Evolutionary conservation across 2,329 filamentous ascomycete genomes (phyloP).

Genomic region (Pseudocercospora fuligena): DNA sequence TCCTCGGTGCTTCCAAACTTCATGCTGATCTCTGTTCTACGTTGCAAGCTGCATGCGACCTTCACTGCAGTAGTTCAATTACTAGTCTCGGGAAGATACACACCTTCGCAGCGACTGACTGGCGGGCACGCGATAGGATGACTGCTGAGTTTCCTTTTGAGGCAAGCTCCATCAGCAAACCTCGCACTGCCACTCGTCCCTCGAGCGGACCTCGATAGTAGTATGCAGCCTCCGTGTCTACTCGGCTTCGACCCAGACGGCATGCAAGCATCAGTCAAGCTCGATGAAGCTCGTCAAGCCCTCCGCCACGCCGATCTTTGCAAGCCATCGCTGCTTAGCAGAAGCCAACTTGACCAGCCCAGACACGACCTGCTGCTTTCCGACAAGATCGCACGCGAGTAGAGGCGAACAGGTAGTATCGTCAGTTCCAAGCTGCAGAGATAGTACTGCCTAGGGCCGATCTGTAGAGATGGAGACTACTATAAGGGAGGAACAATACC

Average conservation of each 20-base stretch:
- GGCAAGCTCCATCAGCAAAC: background rate
- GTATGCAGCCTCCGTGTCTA: constrained; percentile 9
- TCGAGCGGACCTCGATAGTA: background rate
- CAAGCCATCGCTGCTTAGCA: constrained; percentile 25
- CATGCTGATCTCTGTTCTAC: constrained; percentile 1
- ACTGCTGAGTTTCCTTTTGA: background rate
- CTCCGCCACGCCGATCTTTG: constrained; percentile 22
- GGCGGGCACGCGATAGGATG: background rate
- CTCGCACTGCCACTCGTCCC: background rate
- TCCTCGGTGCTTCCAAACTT: background rate
- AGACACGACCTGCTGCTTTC: constrained; percentile 29
- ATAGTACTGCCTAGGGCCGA: background rate
- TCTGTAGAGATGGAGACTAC: background rate
- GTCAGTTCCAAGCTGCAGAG: background rate
- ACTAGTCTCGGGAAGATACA: background rate
- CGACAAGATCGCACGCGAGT: constrained; percentile 21
- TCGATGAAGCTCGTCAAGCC: constrained; percentile 18
- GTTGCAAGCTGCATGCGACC: background rate
- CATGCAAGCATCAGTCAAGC: constrained; percentile 18
- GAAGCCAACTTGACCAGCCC: constrained; percentile 12
- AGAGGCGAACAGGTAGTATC: background rate
- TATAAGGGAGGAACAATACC: constrained; percentile 6
- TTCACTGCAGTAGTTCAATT: background rate
- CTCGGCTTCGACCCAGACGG: background rate
- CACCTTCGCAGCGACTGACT: background rate